phyloP scores from a whole-genome alignment of 148 eudicot species.

The Rheum nobile region DNA sequence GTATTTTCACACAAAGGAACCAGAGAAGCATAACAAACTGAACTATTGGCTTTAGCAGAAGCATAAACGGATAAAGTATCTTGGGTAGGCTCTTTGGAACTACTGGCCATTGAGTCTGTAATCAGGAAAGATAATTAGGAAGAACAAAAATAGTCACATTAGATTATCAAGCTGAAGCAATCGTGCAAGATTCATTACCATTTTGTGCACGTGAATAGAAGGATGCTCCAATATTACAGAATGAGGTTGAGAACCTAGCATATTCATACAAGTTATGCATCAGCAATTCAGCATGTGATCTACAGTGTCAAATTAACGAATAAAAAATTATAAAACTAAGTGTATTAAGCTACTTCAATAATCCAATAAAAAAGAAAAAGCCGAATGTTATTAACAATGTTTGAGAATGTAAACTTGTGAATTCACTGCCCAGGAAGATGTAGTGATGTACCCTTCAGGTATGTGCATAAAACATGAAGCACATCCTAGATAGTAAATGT shows the following conservation, averaged over 20 bases:
- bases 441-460: background rate
- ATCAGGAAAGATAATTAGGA: background rate
- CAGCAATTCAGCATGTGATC: background rate
- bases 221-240: constrained; percentile 55
- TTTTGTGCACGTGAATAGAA: constrained; percentile 66
- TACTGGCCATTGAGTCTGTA: constrained; percentile 82
- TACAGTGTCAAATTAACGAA: background rate
- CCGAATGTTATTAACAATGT: background rate
- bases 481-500: background rate
- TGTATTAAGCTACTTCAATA: background rate
- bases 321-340: background rate
- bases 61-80: constrained; percentile 52
- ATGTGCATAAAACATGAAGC: background rate
- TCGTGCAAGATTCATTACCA: constrained; percentile 37
- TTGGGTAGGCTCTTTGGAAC: constrained; percentile 41
- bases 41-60: constrained; percentile 66
- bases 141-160: background rate
- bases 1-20: constrained; percentile 78
- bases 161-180: background rate
- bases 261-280: background rate
- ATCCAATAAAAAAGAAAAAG: background rate
- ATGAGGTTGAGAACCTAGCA: constrained; percentile 87
- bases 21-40: constrained; percentile 82
- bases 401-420: background rate
- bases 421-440: background rate